A percentile compares a stretch with the other conserved stretches of the same genome.
These are phyloP conservation scores for Rhynchosporium secalis DNA, from an alignment of 2,329 filamentous ascomycete species.

Conservation along the genomic window DNA sequence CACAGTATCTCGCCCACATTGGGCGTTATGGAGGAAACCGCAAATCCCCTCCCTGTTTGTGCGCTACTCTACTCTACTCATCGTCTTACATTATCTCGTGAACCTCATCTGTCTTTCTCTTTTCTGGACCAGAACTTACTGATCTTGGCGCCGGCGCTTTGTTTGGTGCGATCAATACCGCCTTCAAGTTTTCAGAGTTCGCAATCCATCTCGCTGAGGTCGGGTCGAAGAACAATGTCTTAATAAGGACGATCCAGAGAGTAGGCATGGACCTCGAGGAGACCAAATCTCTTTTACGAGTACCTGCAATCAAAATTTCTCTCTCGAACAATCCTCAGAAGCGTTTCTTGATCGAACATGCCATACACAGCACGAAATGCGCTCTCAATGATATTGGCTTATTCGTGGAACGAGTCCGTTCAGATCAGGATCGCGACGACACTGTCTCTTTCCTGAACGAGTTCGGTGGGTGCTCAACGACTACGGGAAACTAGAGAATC, in stretches of 20 bases:
- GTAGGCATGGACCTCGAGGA: slow-evolving; percentile 22
- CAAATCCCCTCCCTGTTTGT: not conserved
- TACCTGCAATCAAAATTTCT: slow-evolving; percentile 11
- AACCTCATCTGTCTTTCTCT: not conserved
- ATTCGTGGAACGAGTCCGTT: slow-evolving; percentile 19
- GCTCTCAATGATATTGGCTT: slow-evolving; percentile 21
- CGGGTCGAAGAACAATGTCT: slow-evolving; percentile 21
- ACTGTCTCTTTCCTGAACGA: slow-evolving; percentile 17
- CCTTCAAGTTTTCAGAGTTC: slow-evolving; percentile 24
- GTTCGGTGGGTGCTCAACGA: slow-evolving; percentile 23
- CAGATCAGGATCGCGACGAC: slow-evolving; percentile 17
- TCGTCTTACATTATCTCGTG: not conserved
- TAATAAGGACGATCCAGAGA: slow-evolving; percentile 20
- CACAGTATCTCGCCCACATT: not conserved
- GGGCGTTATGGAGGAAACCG: not conserved
- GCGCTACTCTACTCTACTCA: not conserved
- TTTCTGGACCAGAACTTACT: not conserved
- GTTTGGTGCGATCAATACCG: slow-evolving; percentile 21
- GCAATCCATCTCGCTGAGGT: slow-evolving; percentile 18
- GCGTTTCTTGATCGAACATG: slow-evolving; percentile 11
- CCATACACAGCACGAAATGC: slow-evolving; percentile 13
- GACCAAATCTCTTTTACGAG: slow-evolving; percentile 18
- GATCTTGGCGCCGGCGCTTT: slow-evolving; percentile 12
- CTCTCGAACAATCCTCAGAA: slow-evolving; percentile 16
- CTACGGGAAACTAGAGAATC: slow-evolving; percentile 19